A percentile compares a stretch with the other conserved stretches of the same genome.
These are phyloP conservation scores for Populus deltoides DNA, from an alignment of 345 rosid genomes.

Conservation along the genomic window DNA sequence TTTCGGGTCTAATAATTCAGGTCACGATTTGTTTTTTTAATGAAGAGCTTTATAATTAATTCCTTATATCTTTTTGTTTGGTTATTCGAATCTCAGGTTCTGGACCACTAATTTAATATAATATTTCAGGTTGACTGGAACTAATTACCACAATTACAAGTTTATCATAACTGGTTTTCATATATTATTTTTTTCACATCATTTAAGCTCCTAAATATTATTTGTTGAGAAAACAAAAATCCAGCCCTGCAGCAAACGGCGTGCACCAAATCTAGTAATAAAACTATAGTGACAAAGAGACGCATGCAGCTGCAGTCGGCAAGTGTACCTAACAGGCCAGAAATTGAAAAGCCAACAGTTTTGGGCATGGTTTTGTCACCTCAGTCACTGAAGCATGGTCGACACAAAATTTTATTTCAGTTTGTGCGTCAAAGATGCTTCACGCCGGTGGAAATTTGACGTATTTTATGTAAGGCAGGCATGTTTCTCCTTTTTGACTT, in stretches of 20 bases:
- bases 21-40: too few relatives aligned
- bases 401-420: background rate
- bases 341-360: background rate
- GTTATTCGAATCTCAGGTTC: fast-evolving
- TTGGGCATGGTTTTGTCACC: background rate
- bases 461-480: background rate
- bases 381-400: background rate
- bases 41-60: too few relatives aligned
- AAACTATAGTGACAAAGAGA: background rate
- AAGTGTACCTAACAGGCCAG: background rate
- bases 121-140: too few relatives aligned
- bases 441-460: conserved; percentile 20
- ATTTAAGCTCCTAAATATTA: too few relatives aligned
- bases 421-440: background rate
- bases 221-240: too few relatives aligned
- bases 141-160: too few relatives aligned
- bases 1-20: too few relatives aligned
- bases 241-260: too few relatives aligned
- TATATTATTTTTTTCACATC: too few relatives aligned
- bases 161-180: too few relatives aligned
- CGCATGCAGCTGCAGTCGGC: background rate
- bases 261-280: too few relatives aligned
- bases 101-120: fast-evolving
- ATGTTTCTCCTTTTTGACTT: conserved; percentile 11
- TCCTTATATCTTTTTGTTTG: fast-evolving